Evolutionary conservation across 139 green algal species (phyloP).

Genomic region (Mychonastes homosphaera): DNA sequence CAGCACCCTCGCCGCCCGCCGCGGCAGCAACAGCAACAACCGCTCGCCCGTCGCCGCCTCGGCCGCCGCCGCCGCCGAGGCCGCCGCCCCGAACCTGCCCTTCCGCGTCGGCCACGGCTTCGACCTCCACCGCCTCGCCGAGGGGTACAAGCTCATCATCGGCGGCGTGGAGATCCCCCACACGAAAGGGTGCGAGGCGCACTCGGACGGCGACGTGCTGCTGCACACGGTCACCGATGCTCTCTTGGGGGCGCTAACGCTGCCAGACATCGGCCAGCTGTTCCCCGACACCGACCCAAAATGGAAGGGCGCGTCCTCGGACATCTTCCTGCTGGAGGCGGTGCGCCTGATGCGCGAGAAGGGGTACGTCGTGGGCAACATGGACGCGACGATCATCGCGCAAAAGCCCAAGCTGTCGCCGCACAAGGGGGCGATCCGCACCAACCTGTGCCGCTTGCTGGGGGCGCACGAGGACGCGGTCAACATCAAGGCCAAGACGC

Average conservation of each 20-base stretch:
- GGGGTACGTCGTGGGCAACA: constrained; percentile 86
- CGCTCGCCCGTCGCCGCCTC: background rate
- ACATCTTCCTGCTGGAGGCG: constrained; percentile 80
- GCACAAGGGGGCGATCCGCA: constrained; percentile 79
- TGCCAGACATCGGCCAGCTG: constrained; percentile 97
- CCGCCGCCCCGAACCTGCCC: constrained; percentile 26
- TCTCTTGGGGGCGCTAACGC: constrained; percentile 84
- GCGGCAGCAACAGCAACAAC: no score
- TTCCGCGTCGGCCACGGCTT: constrained; percentile 80
- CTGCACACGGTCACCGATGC: constrained; percentile 93
- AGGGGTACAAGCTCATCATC: constrained; percentile 88
- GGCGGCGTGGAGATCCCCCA: constrained; percentile 93
- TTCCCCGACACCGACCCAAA: constrained; percentile 98
- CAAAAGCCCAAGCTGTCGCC: constrained; percentile 90
- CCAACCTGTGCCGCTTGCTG: constrained; percentile 67
- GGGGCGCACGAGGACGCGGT: constrained; percentile 58
- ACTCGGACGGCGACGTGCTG: constrained; percentile 92
- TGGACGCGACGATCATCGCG: constrained; percentile 96
- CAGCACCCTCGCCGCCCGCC: no score
- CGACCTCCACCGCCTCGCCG: constrained; percentile 79
- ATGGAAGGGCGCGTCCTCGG: constrained; percentile 86
- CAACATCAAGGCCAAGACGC: constrained; percentile 98
- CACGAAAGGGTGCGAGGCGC: constrained; percentile 87
- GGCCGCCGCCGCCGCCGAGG: constrained; percentile 11
- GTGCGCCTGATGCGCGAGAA: constrained; percentile 60